Evolutionary conservation across 169 alveolate genomes (phyloP).

Genomic region (Eimeria necatrix): DNA sequence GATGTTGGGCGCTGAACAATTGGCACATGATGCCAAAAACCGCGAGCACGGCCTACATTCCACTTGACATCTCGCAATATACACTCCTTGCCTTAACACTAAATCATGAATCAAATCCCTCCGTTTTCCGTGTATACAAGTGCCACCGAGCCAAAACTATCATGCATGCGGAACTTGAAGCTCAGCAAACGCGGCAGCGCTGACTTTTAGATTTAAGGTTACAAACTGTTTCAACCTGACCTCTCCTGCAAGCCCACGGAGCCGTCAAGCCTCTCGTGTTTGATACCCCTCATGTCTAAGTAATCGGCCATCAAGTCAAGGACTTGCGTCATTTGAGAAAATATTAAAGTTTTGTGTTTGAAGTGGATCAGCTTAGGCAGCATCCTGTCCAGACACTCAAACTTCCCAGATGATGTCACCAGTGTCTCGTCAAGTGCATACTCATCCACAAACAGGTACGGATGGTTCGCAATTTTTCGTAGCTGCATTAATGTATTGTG

Average conservation of each 20-base stretch:
- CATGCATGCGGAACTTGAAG: not conserved
- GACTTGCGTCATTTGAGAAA: conserved; percentile 95
- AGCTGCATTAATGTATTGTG: conserved; percentile 97
- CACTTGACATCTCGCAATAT: too few species aligned
- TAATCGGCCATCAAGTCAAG: conserved; percentile 94
- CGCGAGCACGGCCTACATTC: too few species aligned
- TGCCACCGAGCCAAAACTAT: not conserved
- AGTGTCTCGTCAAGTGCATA: conserved; percentile 92
- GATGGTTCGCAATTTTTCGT: conserved; percentile 98
- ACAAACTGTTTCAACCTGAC: conserved; percentile 82
- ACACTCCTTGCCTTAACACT: not conserved
- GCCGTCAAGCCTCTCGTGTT: conserved; percentile 95
- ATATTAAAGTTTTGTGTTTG: conserved; percentile 94
- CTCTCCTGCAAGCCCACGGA: conserved; percentile 94
- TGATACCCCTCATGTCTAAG: conserved; percentile 90
- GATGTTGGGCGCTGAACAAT: too few species aligned
- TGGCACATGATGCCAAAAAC: too few species aligned
- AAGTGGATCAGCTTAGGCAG: conserved; percentile 93
- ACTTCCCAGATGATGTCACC: conserved; percentile 95
- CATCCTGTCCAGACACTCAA: conserved; percentile 94
- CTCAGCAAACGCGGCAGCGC: not conserved
- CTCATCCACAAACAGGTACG: conserved; percentile 96
- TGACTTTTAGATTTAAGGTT: not conserved
- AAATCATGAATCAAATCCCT: not conserved
- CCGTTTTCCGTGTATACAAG: too few species aligned